phyloP scores from a whole-genome alignment of 2,329 filamentous ascomycete genomes.

The Rutstroemia sp. region DNA sequence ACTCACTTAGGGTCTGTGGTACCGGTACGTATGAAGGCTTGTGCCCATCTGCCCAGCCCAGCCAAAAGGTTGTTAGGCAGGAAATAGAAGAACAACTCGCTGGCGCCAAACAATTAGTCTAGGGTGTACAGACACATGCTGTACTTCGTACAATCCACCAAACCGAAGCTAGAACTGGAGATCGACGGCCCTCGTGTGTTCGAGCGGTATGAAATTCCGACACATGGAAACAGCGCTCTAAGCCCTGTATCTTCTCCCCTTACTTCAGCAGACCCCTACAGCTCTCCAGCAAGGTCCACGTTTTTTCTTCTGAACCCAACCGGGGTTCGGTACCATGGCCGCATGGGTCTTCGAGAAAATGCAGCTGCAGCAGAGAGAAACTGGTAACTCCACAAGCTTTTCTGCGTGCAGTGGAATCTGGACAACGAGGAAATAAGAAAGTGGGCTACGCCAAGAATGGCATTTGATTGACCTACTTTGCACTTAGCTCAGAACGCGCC shows the following conservation, averaged over 20 bases:
- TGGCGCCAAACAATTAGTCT: not conserved
- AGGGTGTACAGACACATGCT: not conserved
- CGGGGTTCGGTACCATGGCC: too few relatives aligned
- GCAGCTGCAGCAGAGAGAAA: too few relatives aligned
- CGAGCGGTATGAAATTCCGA: conserved; percentile 1
- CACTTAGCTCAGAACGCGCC: not conserved
- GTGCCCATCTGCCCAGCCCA: not conserved
- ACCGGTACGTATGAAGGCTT: not conserved
- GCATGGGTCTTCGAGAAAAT: too few relatives aligned
- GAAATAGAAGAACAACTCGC: not conserved
- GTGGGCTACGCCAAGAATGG: too few relatives aligned
- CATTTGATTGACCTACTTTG: too few relatives aligned
- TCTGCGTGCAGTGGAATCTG: too few relatives aligned
- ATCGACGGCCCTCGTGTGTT: not conserved
- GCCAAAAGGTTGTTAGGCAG: not conserved
- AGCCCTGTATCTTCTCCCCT: conserved; percentile 3
- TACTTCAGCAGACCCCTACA: not conserved
- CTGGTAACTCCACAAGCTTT: too few relatives aligned
- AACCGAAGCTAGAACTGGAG: not conserved
- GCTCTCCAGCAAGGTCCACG: conserved; percentile 7
- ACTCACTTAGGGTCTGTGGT: not conserved
- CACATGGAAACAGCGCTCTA: not conserved
- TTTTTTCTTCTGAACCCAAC: not conserved
- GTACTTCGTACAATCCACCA: not conserved
- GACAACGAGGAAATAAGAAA: too few relatives aligned